Evolutionary conservation across 2,329 filamentous ascomycete species (phyloP), one percentile per base, ranked within the genome.

Genomic region (Epichloe glyceriae): DNA sequence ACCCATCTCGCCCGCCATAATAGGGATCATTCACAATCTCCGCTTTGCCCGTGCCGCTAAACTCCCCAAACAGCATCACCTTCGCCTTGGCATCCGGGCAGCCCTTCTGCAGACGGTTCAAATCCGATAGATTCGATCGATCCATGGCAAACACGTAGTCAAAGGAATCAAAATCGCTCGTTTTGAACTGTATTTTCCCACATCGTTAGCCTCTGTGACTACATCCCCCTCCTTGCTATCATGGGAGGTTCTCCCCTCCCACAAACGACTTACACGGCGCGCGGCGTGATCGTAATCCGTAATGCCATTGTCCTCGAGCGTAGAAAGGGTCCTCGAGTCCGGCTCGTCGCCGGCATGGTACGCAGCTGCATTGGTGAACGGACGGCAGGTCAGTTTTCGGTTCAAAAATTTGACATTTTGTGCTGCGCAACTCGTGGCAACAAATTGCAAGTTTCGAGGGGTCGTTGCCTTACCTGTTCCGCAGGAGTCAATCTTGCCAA

Each of bases 101-200:
- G 57, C 78, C 73, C 53, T 74, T 70, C 56, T 79, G 72, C 62
- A 83, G 68, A 35, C 80, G 73, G 60, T 81, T 66, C 52, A 95
- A 69, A 61, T 94, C 79, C 8, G 75, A 73, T 43, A 95, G 72
- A 64, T 97, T 97, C 44, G 82, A 79, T 46, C 79, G 74, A 64
- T 98, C 93, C 93, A 98, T 98, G 54, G 87, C 90, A 52, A 98
- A 82, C 53, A 98, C 82, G 69, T 95, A 97, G 67, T 97, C 88
- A 62, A 96, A 97, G 15, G 77, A 75, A 51, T 82, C 72, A 60
- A 97, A 94, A 67, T 98, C 93, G 48, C 77, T 75, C 1, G 73
- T 67, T 4, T 70, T 69, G 47, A 83, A 65, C 76, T 80, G 51
- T 19, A 41, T 8, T 39, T 5, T 11, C 5, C 22, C 43, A 5